Evolutionary conservation across 805 yeast species (phyloP).

Genomic region (Zygoascus flipseniorum): DNA sequence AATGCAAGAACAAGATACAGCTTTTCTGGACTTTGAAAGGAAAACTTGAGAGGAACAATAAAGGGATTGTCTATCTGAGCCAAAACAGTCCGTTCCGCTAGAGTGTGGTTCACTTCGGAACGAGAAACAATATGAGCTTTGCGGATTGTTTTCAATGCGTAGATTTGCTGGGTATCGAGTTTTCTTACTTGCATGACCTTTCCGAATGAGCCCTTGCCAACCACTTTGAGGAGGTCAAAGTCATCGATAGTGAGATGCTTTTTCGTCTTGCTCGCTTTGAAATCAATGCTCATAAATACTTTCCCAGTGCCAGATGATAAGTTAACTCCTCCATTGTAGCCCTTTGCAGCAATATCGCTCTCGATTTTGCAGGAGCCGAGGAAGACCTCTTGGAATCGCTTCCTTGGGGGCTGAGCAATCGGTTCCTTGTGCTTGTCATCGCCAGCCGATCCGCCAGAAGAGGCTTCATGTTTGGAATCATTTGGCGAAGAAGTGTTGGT

Average conservation of each 20-base stretch:
- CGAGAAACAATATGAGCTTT: slow-evolving; percentile 91
- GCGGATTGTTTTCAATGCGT: slow-evolving; percentile 88
- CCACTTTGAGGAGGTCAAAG: slow-evolving; percentile 86
- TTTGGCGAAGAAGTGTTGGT: not conserved
- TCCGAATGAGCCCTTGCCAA: slow-evolving; percentile 97
- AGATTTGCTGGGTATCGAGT: slow-evolving; percentile 88
- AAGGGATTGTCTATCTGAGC: slow-evolving; percentile 92
- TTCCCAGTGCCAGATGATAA: slow-evolving; percentile 25
- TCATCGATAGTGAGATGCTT: slow-evolving; percentile 79
- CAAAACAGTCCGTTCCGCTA: slow-evolving; percentile 92
- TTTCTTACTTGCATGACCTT: slow-evolving; percentile 98
- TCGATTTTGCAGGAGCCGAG: slow-evolving; percentile 62
- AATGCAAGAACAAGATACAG: slow-evolving; percentile 83
- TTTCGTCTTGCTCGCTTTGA: slow-evolving; percentile 44
- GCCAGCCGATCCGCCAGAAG: not conserved
- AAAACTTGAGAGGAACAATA: slow-evolving; percentile 91
- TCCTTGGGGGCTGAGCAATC: slow-evolving; percentile 14
- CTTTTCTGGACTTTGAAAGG: slow-evolving; percentile 96
- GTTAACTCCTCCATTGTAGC: slow-evolving; percentile 15
- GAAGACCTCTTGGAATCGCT: slow-evolving; percentile 51
- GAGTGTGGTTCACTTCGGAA: slow-evolving; percentile 90
- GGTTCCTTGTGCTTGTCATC: not conserved
- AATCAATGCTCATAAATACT: slow-evolving; percentile 51
- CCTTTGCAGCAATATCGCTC: slow-evolving; percentile 18
- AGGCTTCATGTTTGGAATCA: not conserved